These are phyloP conservation scores for Lignosus rhinocerotis DNA, from an alignment of 1,284 basidiomycete genomes.

Conservation along the genomic window DNA sequence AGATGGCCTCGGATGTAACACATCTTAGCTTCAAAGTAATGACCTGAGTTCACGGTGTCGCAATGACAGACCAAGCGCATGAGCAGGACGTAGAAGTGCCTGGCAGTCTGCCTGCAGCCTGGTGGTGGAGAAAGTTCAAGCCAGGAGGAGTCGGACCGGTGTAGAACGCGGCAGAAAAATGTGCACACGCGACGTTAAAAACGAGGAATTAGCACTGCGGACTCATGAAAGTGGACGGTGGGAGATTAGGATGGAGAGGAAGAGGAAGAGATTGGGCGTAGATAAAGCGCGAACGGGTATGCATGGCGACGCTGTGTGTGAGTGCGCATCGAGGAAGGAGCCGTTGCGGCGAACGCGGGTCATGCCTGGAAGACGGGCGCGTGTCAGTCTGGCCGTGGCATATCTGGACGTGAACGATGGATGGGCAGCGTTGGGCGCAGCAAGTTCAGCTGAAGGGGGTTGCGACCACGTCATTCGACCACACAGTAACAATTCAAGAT, in stretches of 20 bases:
- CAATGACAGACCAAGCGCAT: neutral
- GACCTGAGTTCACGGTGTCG: neutral
- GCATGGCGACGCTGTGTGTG: slow-evolving; percentile 2
- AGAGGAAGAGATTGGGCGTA: neutral
- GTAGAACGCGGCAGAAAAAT: neutral
- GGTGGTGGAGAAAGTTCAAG: slow-evolving; percentile 16
- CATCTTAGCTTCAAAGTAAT: neutral
- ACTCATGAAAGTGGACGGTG: neutral
- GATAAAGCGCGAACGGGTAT: neutral
- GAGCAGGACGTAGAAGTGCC: slow-evolving; percentile 5
- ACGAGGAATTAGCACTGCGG: neutral
- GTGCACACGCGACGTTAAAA: slow-evolving; percentile 14
- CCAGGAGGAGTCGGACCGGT: neutral
- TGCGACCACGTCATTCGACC: neutral
- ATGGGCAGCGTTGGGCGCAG: slow-evolving; percentile 1
- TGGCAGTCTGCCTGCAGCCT: slow-evolving; percentile 19
- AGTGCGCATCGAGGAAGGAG: neutral
- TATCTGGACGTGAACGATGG: slow-evolving; percentile 2
- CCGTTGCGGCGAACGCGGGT: slow-evolving; percentile 2
- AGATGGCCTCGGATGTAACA: neutral
- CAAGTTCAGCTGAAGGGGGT: neutral
- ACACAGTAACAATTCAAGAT: neutral
- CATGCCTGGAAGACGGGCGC: neutral
- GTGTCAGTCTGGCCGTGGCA: neutral
- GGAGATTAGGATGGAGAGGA: neutral